Conservation (phyloP, 345 rosid species). For the Eucalyptus coolabah region DNA sequence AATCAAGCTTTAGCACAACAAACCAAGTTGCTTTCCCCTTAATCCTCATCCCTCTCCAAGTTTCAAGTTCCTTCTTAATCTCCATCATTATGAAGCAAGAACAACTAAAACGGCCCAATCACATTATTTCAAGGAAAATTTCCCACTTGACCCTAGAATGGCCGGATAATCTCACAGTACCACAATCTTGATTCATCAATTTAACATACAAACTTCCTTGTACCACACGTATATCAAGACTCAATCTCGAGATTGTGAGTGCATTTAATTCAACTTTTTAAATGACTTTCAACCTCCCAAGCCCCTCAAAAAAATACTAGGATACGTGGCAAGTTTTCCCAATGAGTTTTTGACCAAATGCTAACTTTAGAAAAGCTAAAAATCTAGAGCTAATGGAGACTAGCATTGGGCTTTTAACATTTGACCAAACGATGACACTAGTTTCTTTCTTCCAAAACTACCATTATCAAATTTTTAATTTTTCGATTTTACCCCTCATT, state of each 20-base stretch:
- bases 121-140: neutral
- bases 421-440: accelerated
- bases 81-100: neutral
- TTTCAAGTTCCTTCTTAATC: neutral
- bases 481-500: too few relatives aligned
- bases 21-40: neutral
- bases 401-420: accelerated
- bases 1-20: neutral
- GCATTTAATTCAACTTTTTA: accelerated
- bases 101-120: neutral
- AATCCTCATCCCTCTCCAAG: neutral
- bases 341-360: too few relatives aligned
- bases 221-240: neutral
- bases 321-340: too few relatives aligned
- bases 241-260: accelerated
- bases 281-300: too few relatives aligned
- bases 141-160: neutral
- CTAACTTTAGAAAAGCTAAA: too few relatives aligned
- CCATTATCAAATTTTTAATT: accelerated
- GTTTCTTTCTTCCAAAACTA: too few relatives aligned
- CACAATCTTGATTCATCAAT: accelerated
- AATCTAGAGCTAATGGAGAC: accelerated
- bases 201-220: neutral
- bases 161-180: accelerated
- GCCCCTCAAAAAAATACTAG: accelerated